Evolutionary conservation across 306 rosid species (phyloP), one percentile per base, ranked within the genome.

Genomic region (Cotoneaster glaucophyllus): DNA sequence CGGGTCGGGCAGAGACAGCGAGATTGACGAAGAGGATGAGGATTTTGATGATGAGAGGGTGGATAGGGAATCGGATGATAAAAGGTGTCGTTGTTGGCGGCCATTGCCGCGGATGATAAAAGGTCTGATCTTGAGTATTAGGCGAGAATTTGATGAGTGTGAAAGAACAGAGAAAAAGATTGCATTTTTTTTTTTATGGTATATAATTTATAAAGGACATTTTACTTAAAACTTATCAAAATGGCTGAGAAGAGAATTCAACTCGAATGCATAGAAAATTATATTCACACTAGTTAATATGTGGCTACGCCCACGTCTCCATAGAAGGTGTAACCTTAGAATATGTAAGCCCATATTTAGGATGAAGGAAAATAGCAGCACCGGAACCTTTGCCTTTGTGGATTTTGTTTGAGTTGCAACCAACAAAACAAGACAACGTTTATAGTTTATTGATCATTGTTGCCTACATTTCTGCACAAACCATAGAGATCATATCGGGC

Each of bases 71-170:
- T 44, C 69, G 24, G n/a, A n/a, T n/a, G n/a, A n/a, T n/a, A n/a
- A n/a, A n/a, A n/a, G 21, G 83, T 62, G 67, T 83, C 86, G 48
- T 82, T 77, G 52, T 34, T 83, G 88, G 77, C 81, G 56, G 84
- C 87, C 54, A 90, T 90, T 87, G 90, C 87, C 26, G 84, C 81
- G 9, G 96, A 90, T 13, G 93, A 90, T 83, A 92, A 88, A 77
- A 81, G 93, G 73, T 92, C 93, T 6, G 88, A 92, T 85, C 77
- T 92, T 64, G 88, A 85, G 83, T 78, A 82, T 26, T 93, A 90
- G 97, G 97, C 88, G 75, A 78, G 74, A 77, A 17, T 56, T 63
- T 63, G 25, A 45, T 8, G 28, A 29, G 3, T 26, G 39, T 4
- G 69, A 32, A 64, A 5, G 18, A 59, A 59, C 1, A 25, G 64